Base-by-base conservation (phyloP, 352 stramenopile species). In the Globisporangium cederbergense region DNA sequence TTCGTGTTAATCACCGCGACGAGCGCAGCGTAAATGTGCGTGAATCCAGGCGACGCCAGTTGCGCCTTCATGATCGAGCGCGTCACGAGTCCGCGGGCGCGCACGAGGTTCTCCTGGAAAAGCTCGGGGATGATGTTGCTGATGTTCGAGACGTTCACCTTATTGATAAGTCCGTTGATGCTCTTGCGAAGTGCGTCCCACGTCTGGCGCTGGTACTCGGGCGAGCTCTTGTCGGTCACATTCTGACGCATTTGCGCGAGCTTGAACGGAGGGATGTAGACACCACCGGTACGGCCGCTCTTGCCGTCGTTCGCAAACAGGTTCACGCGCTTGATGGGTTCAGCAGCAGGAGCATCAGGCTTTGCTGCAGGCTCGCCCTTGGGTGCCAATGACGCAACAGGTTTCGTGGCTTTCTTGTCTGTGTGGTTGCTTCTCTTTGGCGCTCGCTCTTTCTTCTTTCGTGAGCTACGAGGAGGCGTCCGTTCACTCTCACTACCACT, bases 1-100 rank as follows among this genome's bases (percentile, higher is more conserved):
- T 99, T 99, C 1, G 97, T 99, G 79, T 99, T 99, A 51, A 99
- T 69, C n/a, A 99, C 98, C 1, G 97, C 92, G 22, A 99, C 83
- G 0, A 99, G 68, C 10, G 96, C 94, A 3, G 97, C 97, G 72
- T 99, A 99, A 49, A 98, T 94, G 77, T 97, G 90, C 53, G 95
- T 98, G 71, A 98, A 98, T 10, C 96, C 91, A 16, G 97, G 96
- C 22, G 96, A 99, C 1, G 95, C 96, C 25, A 98, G 70, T 61
- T 99, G 95, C 8, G 97, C 97, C 70, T 98, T 98, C 81, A 99
- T 96, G 36, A 99, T 75, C 8, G 95, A 96, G 43, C 96, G 83
- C 30, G 86, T 87, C 25, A 99, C 76, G 14, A 99, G 70, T 0
- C 98, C 98, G 0, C 97, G 89, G 7, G 97, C 92, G 3, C 98